Evolutionary conservation across 139 green algal species (phyloP).

Genomic region (Chlamydomonas eustigma): DNA sequence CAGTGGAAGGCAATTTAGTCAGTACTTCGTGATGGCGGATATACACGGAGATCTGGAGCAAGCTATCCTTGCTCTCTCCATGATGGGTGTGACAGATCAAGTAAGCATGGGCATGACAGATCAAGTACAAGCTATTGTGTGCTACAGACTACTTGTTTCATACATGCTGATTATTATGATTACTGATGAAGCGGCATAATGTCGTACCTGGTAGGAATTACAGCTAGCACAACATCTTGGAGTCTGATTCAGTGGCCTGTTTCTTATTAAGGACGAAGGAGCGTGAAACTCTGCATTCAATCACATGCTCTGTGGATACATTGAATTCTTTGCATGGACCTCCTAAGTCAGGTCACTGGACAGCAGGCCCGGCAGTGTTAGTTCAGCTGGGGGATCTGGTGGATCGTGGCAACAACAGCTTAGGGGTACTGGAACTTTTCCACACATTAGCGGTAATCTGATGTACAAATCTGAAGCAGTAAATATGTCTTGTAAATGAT

Average conservation of each 20-base stretch:
- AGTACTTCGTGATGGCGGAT: no score
- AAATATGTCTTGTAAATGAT: no score
- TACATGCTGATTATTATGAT: no score
- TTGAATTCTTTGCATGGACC: neutral
- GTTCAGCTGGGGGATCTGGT: slow-evolving; percentile 37
- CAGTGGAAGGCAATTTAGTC: no score
- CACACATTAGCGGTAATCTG: no score
- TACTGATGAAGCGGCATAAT: neutral
- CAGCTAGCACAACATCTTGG: neutral
- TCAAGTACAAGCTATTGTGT: no score
- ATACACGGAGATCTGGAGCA: slow-evolving; percentile 16
- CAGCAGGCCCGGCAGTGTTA: neutral
- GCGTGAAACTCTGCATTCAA: neutral
- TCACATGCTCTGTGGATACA: neutral
- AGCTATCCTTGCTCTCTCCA: neutral
- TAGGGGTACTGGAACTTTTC: slow-evolving; percentile 24
- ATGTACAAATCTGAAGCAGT: no score
- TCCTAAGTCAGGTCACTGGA: neutral
- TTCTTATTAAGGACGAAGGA: neutral
- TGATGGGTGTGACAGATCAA: neutral
- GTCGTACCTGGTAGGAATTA: neutral
- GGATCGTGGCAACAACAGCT: slow-evolving; percentile 26
- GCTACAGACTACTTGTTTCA: no score
- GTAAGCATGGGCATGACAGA: neutral
- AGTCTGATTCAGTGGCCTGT: neutral